Percentiles rank a stretch among this genome's conserved stretches.
These are phyloP conservation scores for Cercophora sp. DNA, from an alignment of 495 filamentous ascomycete genomes.

Conservation along the genomic window DNA sequence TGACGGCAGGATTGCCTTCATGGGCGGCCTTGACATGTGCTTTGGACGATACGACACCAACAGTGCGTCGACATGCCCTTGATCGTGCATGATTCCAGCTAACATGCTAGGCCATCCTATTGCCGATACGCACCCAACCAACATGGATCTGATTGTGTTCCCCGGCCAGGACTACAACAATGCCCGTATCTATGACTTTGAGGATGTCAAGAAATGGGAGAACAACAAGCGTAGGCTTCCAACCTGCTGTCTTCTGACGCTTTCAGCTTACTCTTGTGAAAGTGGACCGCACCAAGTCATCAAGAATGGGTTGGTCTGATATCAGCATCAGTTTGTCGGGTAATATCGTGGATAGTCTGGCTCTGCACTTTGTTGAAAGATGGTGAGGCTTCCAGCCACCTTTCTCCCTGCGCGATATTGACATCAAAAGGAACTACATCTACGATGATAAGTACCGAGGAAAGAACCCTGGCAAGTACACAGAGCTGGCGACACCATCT, in stretches of 20 bases:
- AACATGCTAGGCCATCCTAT: conserved; percentile 61
- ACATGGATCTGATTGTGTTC: conserved; percentile 72
- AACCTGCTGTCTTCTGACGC: too few species aligned
- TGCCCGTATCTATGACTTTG: conserved; percentile 80
- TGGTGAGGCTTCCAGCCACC: conserved; percentile 48
- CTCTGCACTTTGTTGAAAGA: conserved; percentile 74
- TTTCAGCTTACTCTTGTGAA: too few species aligned
- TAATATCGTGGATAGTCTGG: conserved; percentile 71
- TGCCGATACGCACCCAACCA: conserved; percentile 76
- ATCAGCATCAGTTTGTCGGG: conserved; percentile 79
- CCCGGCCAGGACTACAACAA: conserved; percentile 96
- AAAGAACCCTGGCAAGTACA: conserved; percentile 60
- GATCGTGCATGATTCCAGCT: conserved; percentile 20
- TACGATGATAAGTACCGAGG: conserved; percentile 75
- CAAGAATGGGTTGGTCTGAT: conserved; percentile 94
- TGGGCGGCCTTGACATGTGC: conserved; percentile 75
- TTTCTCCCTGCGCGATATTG: neutral
- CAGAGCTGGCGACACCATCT: conserved; percentile 40
- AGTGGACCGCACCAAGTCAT: conserved; percentile 71
- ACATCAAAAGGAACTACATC: conserved; percentile 66
- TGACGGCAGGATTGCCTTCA: conserved; percentile 79
- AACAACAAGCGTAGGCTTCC: conserved; percentile 63
- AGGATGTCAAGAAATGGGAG: conserved; percentile 77
- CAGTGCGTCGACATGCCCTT: conserved; percentile 26
- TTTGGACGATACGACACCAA: conserved; percentile 63